Evolutionary conservation across 768 basidiomycete species (phyloP), one percentile per base, ranked within the genome.

Genomic region (Phylloporus sp.): DNA sequence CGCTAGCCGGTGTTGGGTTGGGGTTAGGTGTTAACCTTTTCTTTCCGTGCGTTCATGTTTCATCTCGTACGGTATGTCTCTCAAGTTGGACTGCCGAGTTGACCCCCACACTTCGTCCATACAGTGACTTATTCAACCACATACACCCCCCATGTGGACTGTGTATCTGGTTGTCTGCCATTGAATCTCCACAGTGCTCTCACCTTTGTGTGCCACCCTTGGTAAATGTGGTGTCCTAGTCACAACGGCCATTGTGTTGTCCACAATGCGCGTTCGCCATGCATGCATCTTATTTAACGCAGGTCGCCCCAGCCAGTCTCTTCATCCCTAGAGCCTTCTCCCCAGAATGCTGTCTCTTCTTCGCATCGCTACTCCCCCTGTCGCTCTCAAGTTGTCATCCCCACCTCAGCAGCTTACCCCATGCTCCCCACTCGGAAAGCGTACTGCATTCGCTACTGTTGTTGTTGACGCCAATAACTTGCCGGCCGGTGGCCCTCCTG

Each of bases 251-350:
- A 60, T 62, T 62, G 56, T 50, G 27, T 18, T 23, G 44, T 49
- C 58, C 52, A 50, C 44, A 50, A 7, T 17, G 15, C 44, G 22
- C 44, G 22, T 28, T 38, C 34, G 6, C 2, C 49, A 37, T 42
- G 35, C 17, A 26, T 21, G 38, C 17, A 18, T 17, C 27, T 17
- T 49, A 61, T 63, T 58, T 61, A 58, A 55, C n/a, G 26, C 43
- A 21, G 26, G 28, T 7, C 9, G 3, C 24, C 27, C 26, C 32
- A 27, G 13, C 33, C 8, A 9, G 6, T 5, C 2, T 4, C 28
- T 22, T 26, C 34, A 17, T 43, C 24, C 6, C 33, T 33, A 17
- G 15, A 27, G 13, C 24, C 38, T 26, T 18, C 18, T 44, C 6
- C 14, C 35, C 26, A 20, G 0, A 4, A 61, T 59, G 61, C 23